Conservation (phyloP, 192 early-diverging fungal genomes). For the Umbelopsis isabellina region DNA sequence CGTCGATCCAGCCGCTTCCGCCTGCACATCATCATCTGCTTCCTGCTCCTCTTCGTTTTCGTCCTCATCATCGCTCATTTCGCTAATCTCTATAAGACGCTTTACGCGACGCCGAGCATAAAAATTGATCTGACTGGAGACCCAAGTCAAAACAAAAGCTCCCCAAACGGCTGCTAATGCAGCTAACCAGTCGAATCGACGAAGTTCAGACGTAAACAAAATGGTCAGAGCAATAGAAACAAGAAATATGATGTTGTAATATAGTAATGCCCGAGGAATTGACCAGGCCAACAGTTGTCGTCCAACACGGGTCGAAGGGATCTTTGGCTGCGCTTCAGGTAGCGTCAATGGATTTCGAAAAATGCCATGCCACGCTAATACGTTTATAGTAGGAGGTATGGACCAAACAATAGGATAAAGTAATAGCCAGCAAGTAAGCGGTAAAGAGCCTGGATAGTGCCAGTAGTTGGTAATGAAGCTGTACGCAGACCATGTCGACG, state of each 20-base stretch:
- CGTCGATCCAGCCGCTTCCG: no score
- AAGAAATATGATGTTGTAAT: conserved; percentile 16
- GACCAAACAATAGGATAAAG: conserved; percentile 24
- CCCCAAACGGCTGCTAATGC: conserved; percentile 20
- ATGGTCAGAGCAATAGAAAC: background rate
- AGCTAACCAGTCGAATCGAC: conserved; percentile 4
- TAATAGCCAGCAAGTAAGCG: conserved; percentile 12
- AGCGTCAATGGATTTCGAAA: conserved; percentile 10
- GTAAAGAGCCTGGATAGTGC: conserved; percentile 17
- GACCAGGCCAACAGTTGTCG: conserved; percentile 24
- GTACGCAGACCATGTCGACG: conserved; percentile 6
- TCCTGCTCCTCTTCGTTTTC: no score
- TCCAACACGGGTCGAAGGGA: conserved; percentile 1
- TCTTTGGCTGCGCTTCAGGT: background rate
- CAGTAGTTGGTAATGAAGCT: background rate
- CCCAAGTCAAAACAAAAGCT: conserved; percentile 24
- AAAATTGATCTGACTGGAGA: conserved; percentile 25
- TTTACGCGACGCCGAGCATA: conserved; percentile 22
- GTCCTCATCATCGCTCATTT: background rate
- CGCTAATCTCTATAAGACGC: background rate
- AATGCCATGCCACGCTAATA: conserved; percentile 27
- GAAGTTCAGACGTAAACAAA: conserved; percentile 11
- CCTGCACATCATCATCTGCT: no score
- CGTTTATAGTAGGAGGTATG: conserved; percentile 16
- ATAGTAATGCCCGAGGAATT: conserved; percentile 14